Conservation (phyloP, 768 basidiomycete species). For the Arthromyces matolae region DNA sequence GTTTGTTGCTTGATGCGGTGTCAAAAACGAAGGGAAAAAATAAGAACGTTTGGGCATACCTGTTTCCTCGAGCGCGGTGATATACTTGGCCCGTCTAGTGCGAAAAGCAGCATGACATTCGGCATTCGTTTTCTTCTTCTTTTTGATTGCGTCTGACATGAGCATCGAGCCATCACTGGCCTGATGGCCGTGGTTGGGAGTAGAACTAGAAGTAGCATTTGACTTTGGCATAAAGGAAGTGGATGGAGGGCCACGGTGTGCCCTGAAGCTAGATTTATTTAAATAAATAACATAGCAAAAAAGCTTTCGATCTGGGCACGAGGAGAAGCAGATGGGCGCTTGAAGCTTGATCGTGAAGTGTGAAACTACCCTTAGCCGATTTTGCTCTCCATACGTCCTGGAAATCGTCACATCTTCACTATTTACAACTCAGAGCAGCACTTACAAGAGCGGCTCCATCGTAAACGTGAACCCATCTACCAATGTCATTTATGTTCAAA, state of each 20-base stretch:
- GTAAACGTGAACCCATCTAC: too few relatives aligned
- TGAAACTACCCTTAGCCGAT: slow-evolving; percentile 42
- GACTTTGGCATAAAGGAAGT: slow-evolving; percentile 42
- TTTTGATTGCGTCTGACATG: slow-evolving; percentile 63
- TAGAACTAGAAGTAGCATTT: slow-evolving; percentile 27
- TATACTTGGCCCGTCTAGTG: slow-evolving; percentile 79
- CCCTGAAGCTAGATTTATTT: slow-evolving; percentile 41
- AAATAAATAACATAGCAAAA: slow-evolving; percentile 59
- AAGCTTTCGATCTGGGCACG: slow-evolving; percentile 68
- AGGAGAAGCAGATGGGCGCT: slow-evolving; percentile 53
- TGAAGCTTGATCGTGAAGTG: slow-evolving; percentile 51
- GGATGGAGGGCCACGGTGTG: slow-evolving; percentile 19
- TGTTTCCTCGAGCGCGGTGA: slow-evolving; percentile 84
- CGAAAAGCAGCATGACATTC: slow-evolving; percentile 86
- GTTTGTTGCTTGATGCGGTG: slow-evolving; percentile 61
- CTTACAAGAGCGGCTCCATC: too few relatives aligned
- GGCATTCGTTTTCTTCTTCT: slow-evolving; percentile 89
- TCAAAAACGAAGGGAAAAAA: slow-evolving; percentile 13
- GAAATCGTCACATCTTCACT: too few relatives aligned
- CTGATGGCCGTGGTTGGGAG: slow-evolving; percentile 31
- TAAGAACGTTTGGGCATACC: slow-evolving; percentile 32
- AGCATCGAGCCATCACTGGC: slow-evolving; percentile 34
- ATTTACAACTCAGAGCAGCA: too few relatives aligned
- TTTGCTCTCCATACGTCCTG: too few relatives aligned
- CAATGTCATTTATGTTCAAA: too few relatives aligned